Evolutionary conservation across 345 rosid species (phyloP).

Genomic region (Eucalyptus cloeziana): DNA sequence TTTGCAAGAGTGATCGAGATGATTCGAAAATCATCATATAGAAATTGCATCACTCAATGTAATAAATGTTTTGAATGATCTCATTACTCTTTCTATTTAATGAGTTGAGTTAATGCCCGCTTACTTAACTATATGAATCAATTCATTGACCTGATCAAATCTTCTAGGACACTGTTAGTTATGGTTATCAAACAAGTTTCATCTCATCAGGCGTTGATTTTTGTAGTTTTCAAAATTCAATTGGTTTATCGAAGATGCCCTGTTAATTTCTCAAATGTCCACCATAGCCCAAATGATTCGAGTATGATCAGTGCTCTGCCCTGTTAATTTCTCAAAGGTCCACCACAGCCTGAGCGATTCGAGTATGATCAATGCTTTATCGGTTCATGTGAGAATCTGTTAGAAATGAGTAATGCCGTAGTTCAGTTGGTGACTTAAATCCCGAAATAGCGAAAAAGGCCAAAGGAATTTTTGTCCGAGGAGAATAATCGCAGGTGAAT

Average conservation of each 20-base stretch:
- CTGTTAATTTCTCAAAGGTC: background rate
- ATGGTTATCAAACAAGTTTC: background rate
- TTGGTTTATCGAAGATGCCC: background rate
- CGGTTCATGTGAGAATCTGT: background rate
- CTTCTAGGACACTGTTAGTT: accelerated
- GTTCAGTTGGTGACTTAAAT: background rate
- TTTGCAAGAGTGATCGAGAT: background rate
- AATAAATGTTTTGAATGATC: background rate
- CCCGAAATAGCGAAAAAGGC: background rate
- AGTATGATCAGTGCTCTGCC: background rate
- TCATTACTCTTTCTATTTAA: background rate
- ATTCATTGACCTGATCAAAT: background rate
- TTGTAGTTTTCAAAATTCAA: background rate
- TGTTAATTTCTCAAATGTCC: background rate
- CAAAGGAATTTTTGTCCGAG: background rate
- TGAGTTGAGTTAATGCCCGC: background rate
- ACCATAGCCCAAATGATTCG: accelerated
- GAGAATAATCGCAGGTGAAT: background rate
- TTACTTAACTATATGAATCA: background rate
- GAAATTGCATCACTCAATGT: background rate
- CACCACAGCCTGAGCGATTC: accelerated
- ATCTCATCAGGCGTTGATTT: background rate
- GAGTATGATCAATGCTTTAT: background rate
- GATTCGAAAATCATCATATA: background rate
- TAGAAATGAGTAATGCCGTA: background rate